Evolutionary conservation across 441 rosid species (phyloP).

Genomic region (Euphorbia schlechtendalii): DNA sequence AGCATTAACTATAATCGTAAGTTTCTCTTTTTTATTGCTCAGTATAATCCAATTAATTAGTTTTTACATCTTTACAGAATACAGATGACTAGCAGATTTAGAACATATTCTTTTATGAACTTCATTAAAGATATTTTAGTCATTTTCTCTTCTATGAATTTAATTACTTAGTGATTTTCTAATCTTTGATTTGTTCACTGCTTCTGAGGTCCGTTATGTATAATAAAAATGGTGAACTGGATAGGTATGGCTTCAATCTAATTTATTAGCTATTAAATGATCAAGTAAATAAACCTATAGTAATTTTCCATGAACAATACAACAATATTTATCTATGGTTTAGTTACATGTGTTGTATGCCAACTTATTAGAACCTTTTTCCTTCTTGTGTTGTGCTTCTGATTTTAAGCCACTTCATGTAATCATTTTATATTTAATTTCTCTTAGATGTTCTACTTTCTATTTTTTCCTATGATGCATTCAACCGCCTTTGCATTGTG

Average conservation of each 20-base stretch:
- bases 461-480: conserved; percentile 12
- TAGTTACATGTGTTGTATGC: neutral
- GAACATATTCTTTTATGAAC: neutral
- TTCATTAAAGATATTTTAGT: neutral
- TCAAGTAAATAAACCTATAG: neutral
- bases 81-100: neutral
- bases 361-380: neutral
- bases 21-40: conserved; percentile 30
- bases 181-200: neutral
- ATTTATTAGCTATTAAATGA: neutral
- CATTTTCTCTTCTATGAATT: neutral
- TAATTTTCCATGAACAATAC: neutral
- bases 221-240: neutral
- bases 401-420: neutral
- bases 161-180: neutral
- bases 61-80: neutral
- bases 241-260: neutral
- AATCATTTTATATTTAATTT: neutral
- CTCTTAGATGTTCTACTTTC: neutral
- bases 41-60: conserved; percentile 1
- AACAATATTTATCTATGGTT: neutral
- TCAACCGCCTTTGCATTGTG: conserved; percentile 16
- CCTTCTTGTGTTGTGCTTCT: neutral
- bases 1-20: conserved; percentile 80
- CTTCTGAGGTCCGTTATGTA: neutral